A percentile compares a stretch with the other conserved stretches of the same genome.
Evolutionary conservation across 2,329 filamentous ascomycete genomes (phyloP).

Genomic region (Sphaerostilbella broomeana): DNA sequence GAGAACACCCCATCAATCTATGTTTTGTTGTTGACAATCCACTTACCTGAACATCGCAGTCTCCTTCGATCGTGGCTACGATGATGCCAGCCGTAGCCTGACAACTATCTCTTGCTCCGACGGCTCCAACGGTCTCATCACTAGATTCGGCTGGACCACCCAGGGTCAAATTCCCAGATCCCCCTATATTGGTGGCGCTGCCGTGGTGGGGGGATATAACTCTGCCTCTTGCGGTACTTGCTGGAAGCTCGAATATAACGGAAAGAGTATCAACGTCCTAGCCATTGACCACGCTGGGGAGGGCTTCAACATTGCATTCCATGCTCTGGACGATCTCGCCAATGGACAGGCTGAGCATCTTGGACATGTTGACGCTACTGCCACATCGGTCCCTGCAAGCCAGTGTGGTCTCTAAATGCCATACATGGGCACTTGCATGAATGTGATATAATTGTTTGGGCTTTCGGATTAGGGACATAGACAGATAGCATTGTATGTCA

Average conservation of each 20-base stretch:
- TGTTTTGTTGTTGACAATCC: conserved; percentile 13
- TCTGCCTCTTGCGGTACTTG: conserved; percentile 52
- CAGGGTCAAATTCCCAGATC: conserved; percentile 46
- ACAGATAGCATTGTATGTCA: too few relatives aligned
- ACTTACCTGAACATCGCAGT: conserved; percentile 41
- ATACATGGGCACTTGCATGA: too few relatives aligned
- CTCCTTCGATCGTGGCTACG: conserved; percentile 67
- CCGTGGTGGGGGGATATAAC: conserved; percentile 50
- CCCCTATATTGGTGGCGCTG: conserved; percentile 49
- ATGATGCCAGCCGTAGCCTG: conserved; percentile 50
- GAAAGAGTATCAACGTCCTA: conserved; percentile 46
- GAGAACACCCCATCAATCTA: neutral
- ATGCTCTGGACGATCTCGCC: conserved; percentile 51
- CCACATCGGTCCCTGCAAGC: conserved; percentile 35
- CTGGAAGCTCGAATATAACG: conserved; percentile 48
- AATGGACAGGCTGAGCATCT: conserved; percentile 41
- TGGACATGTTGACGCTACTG: conserved; percentile 46
- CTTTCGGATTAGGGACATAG: too few relatives aligned
- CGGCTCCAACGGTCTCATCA: conserved; percentile 59
- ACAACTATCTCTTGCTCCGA: conserved; percentile 59
- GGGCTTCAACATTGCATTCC: conserved; percentile 51
- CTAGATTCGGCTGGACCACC: conserved; percentile 51
- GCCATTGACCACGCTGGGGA: conserved; percentile 47
- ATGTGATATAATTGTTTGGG: too few relatives aligned
- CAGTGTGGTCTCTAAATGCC: conserved; percentile 38